These are phyloP conservation scores for Fomitopsis pulvina DNA, from an alignment of 768 basidiomycete species.

Conservation along the genomic window DNA sequence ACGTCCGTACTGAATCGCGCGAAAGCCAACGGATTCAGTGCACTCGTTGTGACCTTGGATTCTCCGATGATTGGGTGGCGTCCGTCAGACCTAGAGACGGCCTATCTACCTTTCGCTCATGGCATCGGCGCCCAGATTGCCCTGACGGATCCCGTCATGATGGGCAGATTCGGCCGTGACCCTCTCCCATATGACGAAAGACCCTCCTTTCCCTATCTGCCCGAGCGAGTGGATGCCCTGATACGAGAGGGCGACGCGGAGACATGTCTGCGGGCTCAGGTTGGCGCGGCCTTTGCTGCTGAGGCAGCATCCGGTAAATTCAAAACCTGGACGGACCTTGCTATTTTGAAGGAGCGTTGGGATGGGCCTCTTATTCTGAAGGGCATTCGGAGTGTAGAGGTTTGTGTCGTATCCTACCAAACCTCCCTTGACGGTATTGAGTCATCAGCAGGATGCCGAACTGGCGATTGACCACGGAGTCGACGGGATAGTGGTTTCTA, in stretches of 20 bases:
- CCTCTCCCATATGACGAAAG: constrained; percentile 34
- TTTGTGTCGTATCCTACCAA: constrained; percentile 22
- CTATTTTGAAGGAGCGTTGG: constrained; percentile 66
- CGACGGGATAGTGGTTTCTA: constrained; percentile 75
- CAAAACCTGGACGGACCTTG: constrained; percentile 65
- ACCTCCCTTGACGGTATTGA: neutral
- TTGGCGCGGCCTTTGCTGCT: constrained; percentile 58
- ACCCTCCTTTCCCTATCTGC: constrained; percentile 53
- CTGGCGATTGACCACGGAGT: constrained; percentile 56
- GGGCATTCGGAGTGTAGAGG: constrained; percentile 62
- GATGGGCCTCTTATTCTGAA: constrained; percentile 73
- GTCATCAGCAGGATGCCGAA: constrained; percentile 49
- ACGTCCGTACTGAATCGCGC: constrained; percentile 61
- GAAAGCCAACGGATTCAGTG: constrained; percentile 57
- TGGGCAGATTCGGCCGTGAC: constrained; percentile 46
- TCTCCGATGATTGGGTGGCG: constrained; percentile 70
- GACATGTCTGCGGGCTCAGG: constrained; percentile 29
- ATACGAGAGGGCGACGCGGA: constrained; percentile 41
- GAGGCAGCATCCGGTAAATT: constrained; percentile 60
- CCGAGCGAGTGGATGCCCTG: constrained; percentile 36
- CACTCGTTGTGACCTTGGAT: constrained; percentile 73
- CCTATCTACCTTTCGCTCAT: constrained; percentile 61
- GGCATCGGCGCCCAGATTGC: constrained; percentile 64
- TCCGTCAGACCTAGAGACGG: constrained; percentile 60
- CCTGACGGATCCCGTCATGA: constrained; percentile 72